Base-by-base conservation (phyloP, 495 filamentous ascomycete genomes). In the Aspergillus sparsus region DNA sequence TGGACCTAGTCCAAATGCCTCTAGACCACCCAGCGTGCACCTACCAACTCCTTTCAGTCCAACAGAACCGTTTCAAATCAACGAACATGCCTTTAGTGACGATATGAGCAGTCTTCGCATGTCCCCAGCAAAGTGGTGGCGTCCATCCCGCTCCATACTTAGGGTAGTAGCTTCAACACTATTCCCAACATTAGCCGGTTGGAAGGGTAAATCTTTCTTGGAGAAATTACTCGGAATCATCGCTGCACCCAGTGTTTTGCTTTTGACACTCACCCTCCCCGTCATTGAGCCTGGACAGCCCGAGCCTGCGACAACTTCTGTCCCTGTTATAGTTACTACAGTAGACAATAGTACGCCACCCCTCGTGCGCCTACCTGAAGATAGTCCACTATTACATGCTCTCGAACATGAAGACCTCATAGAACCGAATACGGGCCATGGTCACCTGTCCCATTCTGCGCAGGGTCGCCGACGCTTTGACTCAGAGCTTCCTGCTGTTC, bases 221-320 rank as follows among this genome's bases (percentile, higher is more conserved):
- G 92, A 90, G 60, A 92, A 89, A 60, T 63, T 89, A 13, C 68
- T 97, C 13, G 90, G 91, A 27, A 59, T 96, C 11, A 77, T 94
- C 55, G 90, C 92, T 6, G 88, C 90, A 3, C 92, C 94, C 5
- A 96, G 88, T 65, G 89, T 98, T 33, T 92, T 99, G 54, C 77
- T 97, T 6, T 81, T 99, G 10, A 92, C 92, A 0, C 86, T 94
- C 36, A 98, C 95, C 0, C 70, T 99, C n/a, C 95, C 95, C 4
- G 92, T 98, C 0, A 86, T 97, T 8, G 92, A 98, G 41, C 72
- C 80, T 8, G 77, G 83, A 10, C 79, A 80, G 4, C 72, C 80
- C 2, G 81, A 85, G n/a, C 72, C 77, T 36, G 65, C 46, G 1
- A 57, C 68, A n/a, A 66, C 72, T 58, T 57, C 68, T 15, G 64